Percentiles rank a stretch among this genome's conserved stretches.
Evolutionary conservation across 2,329 filamentous ascomycete species (phyloP).

Genomic region (Colletotrichum destructivum): DNA sequence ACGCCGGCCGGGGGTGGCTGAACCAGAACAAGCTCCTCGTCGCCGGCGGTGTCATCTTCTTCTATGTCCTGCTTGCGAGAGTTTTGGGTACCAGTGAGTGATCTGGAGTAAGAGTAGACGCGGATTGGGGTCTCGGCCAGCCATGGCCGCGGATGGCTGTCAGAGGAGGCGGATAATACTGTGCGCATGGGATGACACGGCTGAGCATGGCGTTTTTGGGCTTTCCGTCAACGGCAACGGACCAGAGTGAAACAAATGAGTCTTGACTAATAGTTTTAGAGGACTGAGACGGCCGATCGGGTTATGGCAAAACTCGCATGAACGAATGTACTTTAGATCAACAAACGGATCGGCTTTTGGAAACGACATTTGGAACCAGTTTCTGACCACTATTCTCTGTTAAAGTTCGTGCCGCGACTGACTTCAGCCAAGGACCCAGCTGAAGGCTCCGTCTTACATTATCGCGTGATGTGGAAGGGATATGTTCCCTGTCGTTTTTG

Average conservation of each 20-base stretch:
- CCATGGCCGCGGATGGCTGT: neutral
- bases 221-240: conserved; percentile 25
- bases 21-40: conserved; percentile 84
- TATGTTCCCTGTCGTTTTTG: too few relatives aligned
- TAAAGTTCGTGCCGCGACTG: neutral
- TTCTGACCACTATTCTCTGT: neutral
- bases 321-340: conserved; percentile 36
- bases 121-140: neutral
- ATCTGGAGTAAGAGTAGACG: conserved; percentile 37
- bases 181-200: conserved; percentile 34
- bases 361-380: neutral
- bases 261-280: conserved; percentile 33
- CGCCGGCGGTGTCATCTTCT: conserved; percentile 78
- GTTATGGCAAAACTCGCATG: conserved; percentile 26
- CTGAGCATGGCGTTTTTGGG: conserved; percentile 43
- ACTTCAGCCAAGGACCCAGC: neutral
- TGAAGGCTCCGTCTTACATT: neutral
- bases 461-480: neutral
- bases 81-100: conserved; percentile 72
- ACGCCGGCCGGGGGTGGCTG: conserved; percentile 88
- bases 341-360: conserved; percentile 7
- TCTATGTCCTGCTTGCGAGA: conserved; percentile 87
- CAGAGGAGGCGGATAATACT: conserved; percentile 16
- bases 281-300: conserved; percentile 28
- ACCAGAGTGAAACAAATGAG: conserved; percentile 28